Base-by-base conservation (phyloP, 148 eudicot genomes). In the Gaultheria prostrata region DNA sequence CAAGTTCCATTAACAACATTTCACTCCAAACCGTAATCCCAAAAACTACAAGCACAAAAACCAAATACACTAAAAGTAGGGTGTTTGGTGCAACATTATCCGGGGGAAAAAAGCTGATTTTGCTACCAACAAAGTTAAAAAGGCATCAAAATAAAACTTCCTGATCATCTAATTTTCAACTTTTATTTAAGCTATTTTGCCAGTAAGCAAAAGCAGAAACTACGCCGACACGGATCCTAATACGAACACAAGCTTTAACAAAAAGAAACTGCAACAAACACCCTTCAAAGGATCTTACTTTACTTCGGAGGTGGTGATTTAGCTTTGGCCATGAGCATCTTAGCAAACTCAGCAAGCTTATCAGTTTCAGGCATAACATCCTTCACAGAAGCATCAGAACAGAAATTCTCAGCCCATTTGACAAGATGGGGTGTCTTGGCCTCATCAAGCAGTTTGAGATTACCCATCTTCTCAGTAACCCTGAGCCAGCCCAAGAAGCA, bases 321-420 rank as follows among this genome's bases (percentile, higher is more conserved):
- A 26, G 33, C 45, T 82, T 45, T 87, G 61, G 87, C 88, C 49
- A 87, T 13, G 26, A 88, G 72, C 1, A 71, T 43, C 88, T 85
- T 86, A 30, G 83, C 86, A 83, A 86, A 89, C 84, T 83, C 93
- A 13, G 72, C 61, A 46, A 89, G 90, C 82, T 91, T 87, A 4
- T 87, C 84, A 7, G 88, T 85, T 20, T 86, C 87, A 0, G 88
- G 92, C 90, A 89, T 84, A 10, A 88, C 85, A 78, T 79, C 90
- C 86, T 91, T 91, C 20, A 91, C 93, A 46, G 84, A 89, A 46
- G 76, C 79, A 76, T 85, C 84, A 50, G 61, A 80, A 48, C 86
- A 87, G 35, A 91, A 89, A 7, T 12, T 83, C 11, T 82, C 85
- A 4, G 86, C 87, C 93, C 93, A 91, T 50, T 82, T 85, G 10